phyloP scores from a whole-genome alignment of 257 asterid genomes.

The Mentha longifolia region DNA sequence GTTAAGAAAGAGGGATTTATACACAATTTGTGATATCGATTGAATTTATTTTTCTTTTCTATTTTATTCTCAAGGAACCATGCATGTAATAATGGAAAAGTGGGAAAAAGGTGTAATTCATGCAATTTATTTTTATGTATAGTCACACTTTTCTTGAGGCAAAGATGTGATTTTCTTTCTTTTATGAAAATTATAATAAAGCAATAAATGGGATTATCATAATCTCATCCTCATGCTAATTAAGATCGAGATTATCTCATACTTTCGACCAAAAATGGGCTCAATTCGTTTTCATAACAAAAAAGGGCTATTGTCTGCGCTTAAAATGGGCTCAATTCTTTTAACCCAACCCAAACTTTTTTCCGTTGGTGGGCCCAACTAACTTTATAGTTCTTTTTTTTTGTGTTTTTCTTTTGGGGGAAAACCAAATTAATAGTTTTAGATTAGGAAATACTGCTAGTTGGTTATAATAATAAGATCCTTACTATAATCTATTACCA shows the following conservation, averaged over 20 bases:
- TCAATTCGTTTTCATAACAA: too few relatives aligned
- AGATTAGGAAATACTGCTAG: too few relatives aligned
- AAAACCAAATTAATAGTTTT: too few relatives aligned
- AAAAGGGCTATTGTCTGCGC: too few relatives aligned
- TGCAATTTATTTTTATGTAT: background rate
- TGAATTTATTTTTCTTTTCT: constrained; percentile 6
- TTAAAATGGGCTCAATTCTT: too few relatives aligned
- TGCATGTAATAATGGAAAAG: background rate
- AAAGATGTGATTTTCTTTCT: background rate
- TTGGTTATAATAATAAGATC: too few relatives aligned
- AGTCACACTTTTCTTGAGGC: background rate
- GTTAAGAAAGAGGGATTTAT: background rate
- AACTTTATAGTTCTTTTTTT: too few relatives aligned
- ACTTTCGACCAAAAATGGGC: too few relatives aligned
- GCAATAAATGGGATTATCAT: background rate
- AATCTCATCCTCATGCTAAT: constrained; percentile 3
- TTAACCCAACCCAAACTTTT: too few relatives aligned
- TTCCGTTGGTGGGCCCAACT: too few relatives aligned
- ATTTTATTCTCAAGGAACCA: background rate
- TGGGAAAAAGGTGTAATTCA: background rate
- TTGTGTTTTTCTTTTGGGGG: too few relatives aligned
- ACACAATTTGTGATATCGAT: background rate
- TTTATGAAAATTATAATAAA: background rate
- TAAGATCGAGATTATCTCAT: background rate
- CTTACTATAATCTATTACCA: too few relatives aligned